Evolutionary conservation across 2,329 filamentous ascomycete species (phyloP).

Genomic region (Scedosporium minutisporum): DNA sequence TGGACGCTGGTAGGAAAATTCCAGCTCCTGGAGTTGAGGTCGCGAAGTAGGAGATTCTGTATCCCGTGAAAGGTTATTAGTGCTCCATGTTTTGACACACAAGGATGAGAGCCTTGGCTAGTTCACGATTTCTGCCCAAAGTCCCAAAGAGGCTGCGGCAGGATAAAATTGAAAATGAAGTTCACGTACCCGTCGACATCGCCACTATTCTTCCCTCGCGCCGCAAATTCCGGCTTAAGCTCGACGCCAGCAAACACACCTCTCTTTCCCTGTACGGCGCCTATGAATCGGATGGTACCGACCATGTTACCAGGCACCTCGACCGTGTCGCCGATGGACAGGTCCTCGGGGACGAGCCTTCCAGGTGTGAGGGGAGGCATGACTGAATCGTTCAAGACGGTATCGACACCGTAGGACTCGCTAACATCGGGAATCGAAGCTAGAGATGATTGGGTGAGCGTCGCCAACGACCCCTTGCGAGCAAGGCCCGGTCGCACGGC

Average conservation of each 20-base stretch:
- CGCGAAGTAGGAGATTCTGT: constrained; percentile 66
- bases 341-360: constrained; percentile 36
- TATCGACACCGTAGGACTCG: constrained; percentile 51
- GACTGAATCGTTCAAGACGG: constrained; percentile 29
- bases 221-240: constrained; percentile 68
- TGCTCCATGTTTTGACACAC: neutral
- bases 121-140: neutral
- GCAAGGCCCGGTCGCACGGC: constrained; percentile 34
- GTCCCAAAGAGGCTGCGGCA: neutral
- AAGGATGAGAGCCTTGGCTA: too few relatives aligned
- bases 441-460: constrained; percentile 54
- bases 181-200: constrained; percentile 79
- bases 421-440: constrained; percentile 58
- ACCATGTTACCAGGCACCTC: constrained; percentile 92
- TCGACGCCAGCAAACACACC: constrained; percentile 91
- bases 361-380: constrained; percentile 41
- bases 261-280: constrained; percentile 77
- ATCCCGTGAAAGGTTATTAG: neutral
- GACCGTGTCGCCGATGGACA: constrained; percentile 72
- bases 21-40: constrained; percentile 72
- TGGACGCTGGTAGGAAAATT: constrained; percentile 84
- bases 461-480: constrained; percentile 63
- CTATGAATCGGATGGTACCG: constrained; percentile 82
- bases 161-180: constrained; percentile 2
- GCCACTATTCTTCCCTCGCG: constrained; percentile 86